Evolutionary conservation across 805 yeast species (phyloP).

Genomic region (Dipodascus geniculatus): DNA sequence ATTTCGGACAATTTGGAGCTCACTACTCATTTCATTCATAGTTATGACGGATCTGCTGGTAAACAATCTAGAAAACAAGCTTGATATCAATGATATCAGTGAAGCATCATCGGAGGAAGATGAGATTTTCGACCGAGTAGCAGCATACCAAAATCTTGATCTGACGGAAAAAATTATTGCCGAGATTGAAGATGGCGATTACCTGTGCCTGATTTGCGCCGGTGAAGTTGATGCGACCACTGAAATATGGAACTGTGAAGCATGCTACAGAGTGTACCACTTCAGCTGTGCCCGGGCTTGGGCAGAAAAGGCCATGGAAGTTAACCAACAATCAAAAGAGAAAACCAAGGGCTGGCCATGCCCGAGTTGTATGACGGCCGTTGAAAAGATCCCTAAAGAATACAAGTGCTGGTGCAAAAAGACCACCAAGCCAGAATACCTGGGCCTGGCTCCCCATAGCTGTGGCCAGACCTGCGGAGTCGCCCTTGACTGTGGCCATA

Average conservation of each 20-base stretch:
- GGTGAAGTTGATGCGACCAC: slow-evolving; percentile 60
- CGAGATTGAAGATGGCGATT: slow-evolving; percentile 58
- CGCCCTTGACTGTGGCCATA: slow-evolving; percentile 51
- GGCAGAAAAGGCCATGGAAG: slow-evolving; percentile 53
- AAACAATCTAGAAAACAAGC: no score
- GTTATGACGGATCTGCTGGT: no score
- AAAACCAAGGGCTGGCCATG: slow-evolving; percentile 61
- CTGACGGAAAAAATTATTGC: slow-evolving; percentile 31
- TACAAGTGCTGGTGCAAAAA: slow-evolving; percentile 89
- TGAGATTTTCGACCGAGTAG: not conserved
- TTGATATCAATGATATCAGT: no score
- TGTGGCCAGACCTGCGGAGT: slow-evolving; percentile 77
- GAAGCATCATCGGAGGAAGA: not conserved
- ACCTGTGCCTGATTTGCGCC: slow-evolving; percentile 81
- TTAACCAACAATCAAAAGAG: slow-evolving; percentile 21
- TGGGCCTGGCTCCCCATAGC: slow-evolving; percentile 60
- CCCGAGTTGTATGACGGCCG: slow-evolving; percentile 60
- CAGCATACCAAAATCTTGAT: slow-evolving; percentile 12
- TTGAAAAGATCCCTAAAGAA: slow-evolving; percentile 36
- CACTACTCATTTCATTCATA: not conserved
- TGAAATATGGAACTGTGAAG: slow-evolving; percentile 64
- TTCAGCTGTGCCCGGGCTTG: slow-evolving; percentile 75
- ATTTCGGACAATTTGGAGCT: no score
- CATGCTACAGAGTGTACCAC: slow-evolving; percentile 78
- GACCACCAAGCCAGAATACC: slow-evolving; percentile 43